These are phyloP conservation scores for Fusarium sp. DNA, from an alignment of 2,329 filamentous ascomycete species.

Conservation along the genomic window DNA sequence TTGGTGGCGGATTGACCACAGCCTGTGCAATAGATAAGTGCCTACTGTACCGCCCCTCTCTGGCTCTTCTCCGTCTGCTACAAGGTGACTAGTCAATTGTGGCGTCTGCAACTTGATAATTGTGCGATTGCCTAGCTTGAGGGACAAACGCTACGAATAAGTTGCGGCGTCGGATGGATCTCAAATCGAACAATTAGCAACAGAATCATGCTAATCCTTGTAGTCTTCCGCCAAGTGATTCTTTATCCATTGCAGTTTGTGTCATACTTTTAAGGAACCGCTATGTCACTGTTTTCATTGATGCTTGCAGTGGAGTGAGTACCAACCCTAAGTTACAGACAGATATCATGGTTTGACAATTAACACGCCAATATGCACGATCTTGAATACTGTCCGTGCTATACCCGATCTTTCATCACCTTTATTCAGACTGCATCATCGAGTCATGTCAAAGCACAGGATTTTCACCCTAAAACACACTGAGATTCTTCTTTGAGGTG, in stretches of 20 bases:
- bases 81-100: not conserved
- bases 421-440: not conserved
- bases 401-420: slow-evolving; percentile 6
- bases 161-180: slow-evolving; percentile 25
- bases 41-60: too few relatives aligned
- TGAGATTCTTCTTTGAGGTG: not conserved
- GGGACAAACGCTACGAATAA: slow-evolving; percentile 23
- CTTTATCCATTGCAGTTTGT: slow-evolving; percentile 26
- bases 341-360: not conserved
- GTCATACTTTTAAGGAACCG: slow-evolving; percentile 32
- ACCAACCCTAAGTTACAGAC: not conserved
- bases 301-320: not conserved
- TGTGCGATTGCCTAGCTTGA: not conserved
- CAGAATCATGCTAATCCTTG: slow-evolving; percentile 32
- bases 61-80: not conserved
- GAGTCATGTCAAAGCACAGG: not conserved
- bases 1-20: not conserved
- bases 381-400: not conserved
- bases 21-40: not conserved
- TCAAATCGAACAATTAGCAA: slow-evolving; percentile 40
- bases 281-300: slow-evolving; percentile 5
- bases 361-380: not conserved
- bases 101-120: not conserved
- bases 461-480: not conserved
- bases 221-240: slow-evolving; percentile 25